Base-by-base conservation (phyloP, 306 rosid species). In the Cicer bijugum region DNA sequence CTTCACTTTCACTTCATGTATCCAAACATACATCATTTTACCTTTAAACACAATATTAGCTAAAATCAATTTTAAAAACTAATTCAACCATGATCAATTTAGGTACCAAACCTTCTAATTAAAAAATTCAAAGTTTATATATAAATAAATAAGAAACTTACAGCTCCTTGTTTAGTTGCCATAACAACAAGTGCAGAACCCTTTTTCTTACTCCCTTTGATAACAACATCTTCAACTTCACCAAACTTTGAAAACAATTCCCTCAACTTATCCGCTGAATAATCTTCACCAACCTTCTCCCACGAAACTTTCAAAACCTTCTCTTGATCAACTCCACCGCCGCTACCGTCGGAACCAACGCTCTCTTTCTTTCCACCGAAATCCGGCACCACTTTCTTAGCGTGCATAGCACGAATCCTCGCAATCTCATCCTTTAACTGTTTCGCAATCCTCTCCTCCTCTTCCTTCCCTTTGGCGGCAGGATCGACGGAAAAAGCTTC, bases 181-280 rank as follows among this genome's bases (percentile, higher is more conserved):
- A 95, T 95, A 5, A 87, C 96, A 74, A 94, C 92, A 15, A 94
- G 86, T 12, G 99, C 97, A 10, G 97, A 91, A 74, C 96, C 91
- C 77, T 63, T 95, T 78, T 91, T 94, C 86, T 90, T 93, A 61
- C 59, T 59, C 37, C 85, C 83, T 80, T 86, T 94, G 72, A 94
- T 90, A 46, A 94, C 90, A 50, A 94, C 90, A 87, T 91, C 99
- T 81, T 91, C 99, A 15, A 94, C 96, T 63, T 61, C 89, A 44
- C 99, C 99, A 63, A 89, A 91, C 77, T 80, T 57, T 0, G 90
- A 88, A 75, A 94, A 89, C 79, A 90, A 20, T 45, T 83, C 96
- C 75, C 82, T 85, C 84, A 94, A 80, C 66, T 80, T 80, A 81
- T 89, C 88, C 1, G 96, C 95, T 0, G 96, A 75, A 70, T 91